Conservation (phyloP, 306 rosid species). For the Oxytropis ochrocephala region DNA sequence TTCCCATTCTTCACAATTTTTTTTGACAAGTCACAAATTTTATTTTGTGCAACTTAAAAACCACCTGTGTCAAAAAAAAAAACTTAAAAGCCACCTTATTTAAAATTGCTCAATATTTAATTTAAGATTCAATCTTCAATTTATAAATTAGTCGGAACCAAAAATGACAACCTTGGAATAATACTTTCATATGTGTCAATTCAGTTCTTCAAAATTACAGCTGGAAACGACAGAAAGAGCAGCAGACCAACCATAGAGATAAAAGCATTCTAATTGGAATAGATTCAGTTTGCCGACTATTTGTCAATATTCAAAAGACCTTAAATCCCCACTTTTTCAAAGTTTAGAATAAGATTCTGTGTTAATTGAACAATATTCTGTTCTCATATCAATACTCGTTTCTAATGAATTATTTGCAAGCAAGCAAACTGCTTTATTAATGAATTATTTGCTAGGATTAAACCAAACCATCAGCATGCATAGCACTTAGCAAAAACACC, state of each 20-base stretch:
- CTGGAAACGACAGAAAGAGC: slow-evolving; percentile 30
- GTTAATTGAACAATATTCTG: too few species aligned
- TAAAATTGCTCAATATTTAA: background rate
- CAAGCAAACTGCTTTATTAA: too few species aligned
- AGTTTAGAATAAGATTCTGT: background rate
- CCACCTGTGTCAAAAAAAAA: too few species aligned
- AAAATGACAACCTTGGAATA: slow-evolving; percentile 32
- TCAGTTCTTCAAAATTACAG: slow-evolving; percentile 20
- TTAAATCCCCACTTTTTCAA: background rate
- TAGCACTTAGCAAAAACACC: too few species aligned
- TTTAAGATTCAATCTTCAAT: slow-evolving; percentile 7
- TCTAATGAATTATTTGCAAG: too few species aligned
- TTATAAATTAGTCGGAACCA: background rate
- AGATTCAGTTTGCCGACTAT: slow-evolving; percentile 15
- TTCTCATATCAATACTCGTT: too few species aligned
- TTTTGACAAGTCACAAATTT: too few species aligned
- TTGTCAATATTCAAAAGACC: slow-evolving; percentile 6
- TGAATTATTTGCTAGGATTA: too few species aligned
- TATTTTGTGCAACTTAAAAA: too few species aligned
- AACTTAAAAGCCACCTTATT: too few species aligned
- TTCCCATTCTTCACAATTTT: too few species aligned
- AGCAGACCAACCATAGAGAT: background rate
- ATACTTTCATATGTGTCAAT: slow-evolving; percentile 10
- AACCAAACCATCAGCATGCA: too few species aligned
- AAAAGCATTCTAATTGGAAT: slow-evolving; percentile 21